Conservation (phyloP, 1,139 yeast genomes). For the Magnusiomyces fungicola region DNA sequence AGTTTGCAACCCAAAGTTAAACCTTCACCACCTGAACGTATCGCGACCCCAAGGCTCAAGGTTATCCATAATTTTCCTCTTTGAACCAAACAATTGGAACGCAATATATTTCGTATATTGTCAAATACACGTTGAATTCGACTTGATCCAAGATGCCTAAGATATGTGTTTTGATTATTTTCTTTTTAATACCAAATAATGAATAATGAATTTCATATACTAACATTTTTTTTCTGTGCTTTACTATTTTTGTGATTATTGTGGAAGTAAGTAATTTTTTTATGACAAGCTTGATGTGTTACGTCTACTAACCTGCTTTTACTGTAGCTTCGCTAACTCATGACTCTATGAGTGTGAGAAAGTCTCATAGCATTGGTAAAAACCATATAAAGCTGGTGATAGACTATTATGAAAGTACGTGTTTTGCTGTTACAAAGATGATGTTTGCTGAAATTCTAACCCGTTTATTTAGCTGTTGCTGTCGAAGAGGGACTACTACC, state of each 20-base stretch:
- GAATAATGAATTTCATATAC: constrained; percentile 9
- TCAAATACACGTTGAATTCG: too few species aligned
- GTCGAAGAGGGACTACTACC: constrained; percentile 25
- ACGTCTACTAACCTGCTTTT: constrained; percentile 3
- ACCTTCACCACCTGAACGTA: too few species aligned
- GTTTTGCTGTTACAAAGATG: background rate
- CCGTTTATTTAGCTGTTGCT: constrained; percentile 20
- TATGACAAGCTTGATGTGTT: too few species aligned
- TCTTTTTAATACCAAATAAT: background rate
- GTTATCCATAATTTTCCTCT: too few species aligned
- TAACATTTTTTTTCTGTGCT: constrained; percentile 8
- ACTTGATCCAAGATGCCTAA: constrained; percentile 21
- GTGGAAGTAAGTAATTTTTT: constrained; percentile 44
- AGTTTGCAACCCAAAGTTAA: too few species aligned
- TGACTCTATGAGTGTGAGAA: constrained; percentile 80
- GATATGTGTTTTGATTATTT: constrained; percentile 21
- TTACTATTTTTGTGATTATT: constrained; percentile 73
- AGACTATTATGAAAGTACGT: constrained; percentile 58
- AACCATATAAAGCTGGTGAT: constrained; percentile 71
- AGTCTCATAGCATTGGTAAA: constrained; percentile 73
- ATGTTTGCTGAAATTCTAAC: constrained; percentile 2
- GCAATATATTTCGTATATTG: too few species aligned
- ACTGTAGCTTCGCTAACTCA: constrained; percentile 52
- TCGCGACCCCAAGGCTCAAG: too few species aligned
- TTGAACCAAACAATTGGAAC: too few species aligned